These are phyloP conservation scores for Ogataea populi-albae DNA, from an alignment of 805 yeast species.

Conservation along the genomic window DNA sequence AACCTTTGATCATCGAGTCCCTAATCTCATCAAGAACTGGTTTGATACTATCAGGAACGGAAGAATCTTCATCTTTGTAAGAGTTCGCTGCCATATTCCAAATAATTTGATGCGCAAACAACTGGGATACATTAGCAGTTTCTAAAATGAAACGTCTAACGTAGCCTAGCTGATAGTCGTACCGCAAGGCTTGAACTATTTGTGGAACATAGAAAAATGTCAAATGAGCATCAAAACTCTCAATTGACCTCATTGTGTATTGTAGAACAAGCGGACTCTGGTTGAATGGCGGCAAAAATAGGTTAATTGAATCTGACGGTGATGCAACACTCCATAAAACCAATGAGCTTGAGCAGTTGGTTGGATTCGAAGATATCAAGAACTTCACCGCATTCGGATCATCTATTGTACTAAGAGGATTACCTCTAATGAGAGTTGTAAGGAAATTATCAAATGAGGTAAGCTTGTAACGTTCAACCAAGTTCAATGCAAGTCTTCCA, in stretches of 20 bases:
- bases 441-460: conserved; percentile 39
- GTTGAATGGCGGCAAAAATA: conserved; percentile 74
- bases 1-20: conserved; percentile 56
- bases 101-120: conserved; percentile 95
- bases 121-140: conserved; percentile 84
- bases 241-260: conserved; percentile 86
- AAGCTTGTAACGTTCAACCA: conserved; percentile 56
- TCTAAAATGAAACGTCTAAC: conserved; percentile 87
- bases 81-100: conserved; percentile 98
- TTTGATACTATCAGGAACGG: conserved; percentile 75
- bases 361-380: conserved; percentile 33
- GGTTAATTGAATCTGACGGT: conserved; percentile 81
- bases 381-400: conserved; percentile 60
- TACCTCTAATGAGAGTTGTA: conserved; percentile 42
- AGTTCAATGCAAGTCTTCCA: conserved; percentile 69
- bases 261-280: conserved; percentile 69
- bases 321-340: conserved; percentile 70
- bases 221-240: conserved; percentile 77
- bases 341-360: conserved; percentile 16
- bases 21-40: conserved; percentile 78
- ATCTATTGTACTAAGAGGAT: conserved; percentile 58
- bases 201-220: conserved; percentile 98
- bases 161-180: conserved; percentile 71
- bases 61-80: conserved; percentile 84
- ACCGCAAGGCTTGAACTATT: conserved; percentile 87